These are phyloP conservation scores for Trichoderma asperelloides DNA, from an alignment of 495 filamentous ascomycete genomes.

Conservation along the genomic window DNA sequence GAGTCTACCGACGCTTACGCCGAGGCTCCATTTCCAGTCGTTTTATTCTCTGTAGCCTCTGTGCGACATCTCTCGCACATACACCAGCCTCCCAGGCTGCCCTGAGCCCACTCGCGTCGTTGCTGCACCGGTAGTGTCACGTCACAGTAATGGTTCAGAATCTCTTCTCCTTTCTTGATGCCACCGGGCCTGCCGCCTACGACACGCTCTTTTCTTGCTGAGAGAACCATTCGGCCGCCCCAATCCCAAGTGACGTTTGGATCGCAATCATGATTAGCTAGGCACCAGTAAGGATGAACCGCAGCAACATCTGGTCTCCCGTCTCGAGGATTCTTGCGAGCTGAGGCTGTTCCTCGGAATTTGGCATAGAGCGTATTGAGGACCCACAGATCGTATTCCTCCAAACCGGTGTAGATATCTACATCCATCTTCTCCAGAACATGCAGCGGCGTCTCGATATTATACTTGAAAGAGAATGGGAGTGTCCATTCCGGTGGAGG, in stretches of 20 bases:
- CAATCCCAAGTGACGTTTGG: conserved; percentile 94
- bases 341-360: conserved; percentile 86
- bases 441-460: conserved; percentile 74
- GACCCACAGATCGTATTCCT: conserved; percentile 76
- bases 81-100: conserved; percentile 77
- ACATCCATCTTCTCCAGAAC: conserved; percentile 86
- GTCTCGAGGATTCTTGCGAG: conserved; percentile 60
- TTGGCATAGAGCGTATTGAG: conserved; percentile 89
- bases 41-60: conserved; percentile 28
- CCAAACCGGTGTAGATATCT: conserved; percentile 62
- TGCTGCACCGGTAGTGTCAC: conserved; percentile 65
- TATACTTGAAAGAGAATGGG: conserved; percentile 81
- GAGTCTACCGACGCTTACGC: neutral
- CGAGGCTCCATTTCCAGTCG: neutral
- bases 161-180: conserved; percentile 69
- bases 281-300: conserved; percentile 46
- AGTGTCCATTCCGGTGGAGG: conserved; percentile 58
- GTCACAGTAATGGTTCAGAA: conserved; percentile 92
- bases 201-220: conserved; percentile 33
- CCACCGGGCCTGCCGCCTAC: conserved; percentile 37
- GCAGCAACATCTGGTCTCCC: conserved; percentile 73
- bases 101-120: conserved; percentile 79
- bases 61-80: conserved; percentile 67
- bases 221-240: conserved; percentile 73
- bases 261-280: conserved; percentile 88